These are phyloP conservation scores for Torulaspora microellipsoides DNA, from an alignment of 805 yeast species.

Conservation along the genomic window DNA sequence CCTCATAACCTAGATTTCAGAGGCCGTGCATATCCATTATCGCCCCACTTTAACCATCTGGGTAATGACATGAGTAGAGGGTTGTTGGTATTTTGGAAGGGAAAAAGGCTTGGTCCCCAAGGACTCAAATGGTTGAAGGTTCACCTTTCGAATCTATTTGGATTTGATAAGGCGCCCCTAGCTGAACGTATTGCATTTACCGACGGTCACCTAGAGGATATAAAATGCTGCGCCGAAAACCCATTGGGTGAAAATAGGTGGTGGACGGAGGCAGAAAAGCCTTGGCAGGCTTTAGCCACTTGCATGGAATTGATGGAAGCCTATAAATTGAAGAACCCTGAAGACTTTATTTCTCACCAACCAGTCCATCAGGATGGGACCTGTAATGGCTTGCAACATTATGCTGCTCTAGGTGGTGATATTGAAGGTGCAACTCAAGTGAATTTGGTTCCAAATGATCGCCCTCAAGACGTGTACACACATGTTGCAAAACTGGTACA, in stretches of 20 bases:
- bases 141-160: slow-evolving; percentile 68
- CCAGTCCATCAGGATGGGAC: slow-evolving; percentile 88
- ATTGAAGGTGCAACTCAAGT: slow-evolving; percentile 78
- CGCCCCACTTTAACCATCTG: slow-evolving; percentile 76
- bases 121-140: slow-evolving; percentile 75
- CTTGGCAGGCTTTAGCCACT: slow-evolving; percentile 76
- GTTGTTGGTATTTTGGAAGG: slow-evolving; percentile 70
- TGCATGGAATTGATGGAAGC: slow-evolving; percentile 66
- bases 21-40: slow-evolving; percentile 79
- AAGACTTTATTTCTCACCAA: slow-evolving; percentile 59
- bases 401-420: slow-evolving; percentile 86
- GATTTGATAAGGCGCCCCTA: slow-evolving; percentile 68
- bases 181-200: slow-evolving; percentile 57
- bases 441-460: slow-evolving; percentile 62
- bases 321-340: slow-evolving; percentile 55
- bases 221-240: slow-evolving; percentile 54
- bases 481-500: slow-evolving; percentile 64
- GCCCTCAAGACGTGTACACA: slow-evolving; percentile 73
- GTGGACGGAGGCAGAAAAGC: slow-evolving; percentile 75
- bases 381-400: slow-evolving; percentile 81
- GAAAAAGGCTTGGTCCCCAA: slow-evolving; percentile 56
- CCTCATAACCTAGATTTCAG: slow-evolving; percentile 81
- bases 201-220: slow-evolving; percentile 51
- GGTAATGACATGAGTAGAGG: slow-evolving; percentile 78
- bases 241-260: slow-evolving; percentile 56